These are phyloP conservation scores for Mortierella polycephala DNA, from an alignment of 371 early-diverging fungal species.

Conservation along the genomic window DNA sequence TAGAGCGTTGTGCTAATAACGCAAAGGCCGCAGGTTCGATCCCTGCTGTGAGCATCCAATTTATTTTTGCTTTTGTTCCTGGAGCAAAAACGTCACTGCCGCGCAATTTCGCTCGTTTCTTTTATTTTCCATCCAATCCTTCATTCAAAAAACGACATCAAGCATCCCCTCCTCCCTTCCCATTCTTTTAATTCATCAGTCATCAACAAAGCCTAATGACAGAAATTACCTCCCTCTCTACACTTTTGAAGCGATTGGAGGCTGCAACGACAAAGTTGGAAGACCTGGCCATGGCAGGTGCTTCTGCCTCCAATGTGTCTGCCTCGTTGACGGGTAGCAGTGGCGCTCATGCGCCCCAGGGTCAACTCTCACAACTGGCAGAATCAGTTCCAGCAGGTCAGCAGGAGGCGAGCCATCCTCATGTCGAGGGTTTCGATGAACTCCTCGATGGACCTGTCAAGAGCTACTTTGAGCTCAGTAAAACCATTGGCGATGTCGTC, in stretches of 20 bases:
- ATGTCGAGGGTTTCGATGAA: conserved; percentile 77
- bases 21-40: no score
- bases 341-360: conserved; percentile 41
- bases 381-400: conserved; percentile 27
- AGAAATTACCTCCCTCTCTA: conserved; percentile 73
- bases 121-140: no score
- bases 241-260: conserved; percentile 86
- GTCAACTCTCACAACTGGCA: conserved; percentile 45
- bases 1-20: no score
- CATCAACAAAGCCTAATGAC: no score
- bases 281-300: conserved; percentile 73
- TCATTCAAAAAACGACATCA: no score
- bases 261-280: conserved; percentile 88
- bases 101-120: no score
- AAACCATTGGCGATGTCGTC: conserved; percentile 75
- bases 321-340: conserved; percentile 54
- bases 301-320: conserved; percentile 62
- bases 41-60: no score
- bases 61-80: no score
- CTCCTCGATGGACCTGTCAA: conserved; percentile 66
- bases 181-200: no score
- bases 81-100: no score
- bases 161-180: no score
- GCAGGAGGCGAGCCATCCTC: conserved; percentile 56
- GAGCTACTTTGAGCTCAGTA: conserved; percentile 66